phyloP scores from a whole-genome alignment of 23 red algal genomes.

The Gracilaria caudata region DNA sequence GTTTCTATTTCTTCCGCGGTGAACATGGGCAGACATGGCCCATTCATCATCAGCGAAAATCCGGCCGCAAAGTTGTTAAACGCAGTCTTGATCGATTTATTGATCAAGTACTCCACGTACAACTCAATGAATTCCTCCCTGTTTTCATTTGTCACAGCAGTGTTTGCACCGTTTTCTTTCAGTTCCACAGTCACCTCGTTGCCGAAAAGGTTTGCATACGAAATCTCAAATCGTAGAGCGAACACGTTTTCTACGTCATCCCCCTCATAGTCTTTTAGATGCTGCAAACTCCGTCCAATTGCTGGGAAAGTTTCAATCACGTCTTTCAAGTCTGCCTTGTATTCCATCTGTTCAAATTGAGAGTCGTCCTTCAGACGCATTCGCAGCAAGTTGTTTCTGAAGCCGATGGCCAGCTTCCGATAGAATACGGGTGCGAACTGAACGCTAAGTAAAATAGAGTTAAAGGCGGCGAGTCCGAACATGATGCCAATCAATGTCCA shows the following conservation, averaged over 20 bases:
- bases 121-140: slow-evolving; percentile 71
- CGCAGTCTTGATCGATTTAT: slow-evolving; percentile 71
- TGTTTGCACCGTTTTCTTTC: slow-evolving; percentile 68
- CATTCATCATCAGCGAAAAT: slow-evolving; percentile 77
- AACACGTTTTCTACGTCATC: slow-evolving; percentile 89
- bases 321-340: slow-evolving; percentile 74
- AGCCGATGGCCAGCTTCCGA: slow-evolving; percentile 66
- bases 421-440: slow-evolving; percentile 88
- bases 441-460: slow-evolving; percentile 86
- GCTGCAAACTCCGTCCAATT: slow-evolving; percentile 66
- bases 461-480: slow-evolving; percentile 89
- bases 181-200: slow-evolving; percentile 73
- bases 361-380: slow-evolving; percentile 41
- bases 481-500: slow-evolving; percentile 87
- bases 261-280: slow-evolving; percentile 76
- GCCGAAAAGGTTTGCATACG: slow-evolving; percentile 82
- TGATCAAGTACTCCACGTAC: slow-evolving; percentile 83
- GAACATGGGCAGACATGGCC: slow-evolving; percentile 58
- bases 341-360: slow-evolving; percentile 9
- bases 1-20: slow-evolving; percentile 88
- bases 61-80: slow-evolving; percentile 88
- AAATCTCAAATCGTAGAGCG: slow-evolving; percentile 69
- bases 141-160: slow-evolving; percentile 75
- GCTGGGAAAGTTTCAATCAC: slow-evolving; percentile 81
- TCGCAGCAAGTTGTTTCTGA: slow-evolving; percentile 44